Evolutionary conservation across 495 filamentous ascomycete genomes (phyloP).

Genomic region (Talaromyces adpressus): DNA sequence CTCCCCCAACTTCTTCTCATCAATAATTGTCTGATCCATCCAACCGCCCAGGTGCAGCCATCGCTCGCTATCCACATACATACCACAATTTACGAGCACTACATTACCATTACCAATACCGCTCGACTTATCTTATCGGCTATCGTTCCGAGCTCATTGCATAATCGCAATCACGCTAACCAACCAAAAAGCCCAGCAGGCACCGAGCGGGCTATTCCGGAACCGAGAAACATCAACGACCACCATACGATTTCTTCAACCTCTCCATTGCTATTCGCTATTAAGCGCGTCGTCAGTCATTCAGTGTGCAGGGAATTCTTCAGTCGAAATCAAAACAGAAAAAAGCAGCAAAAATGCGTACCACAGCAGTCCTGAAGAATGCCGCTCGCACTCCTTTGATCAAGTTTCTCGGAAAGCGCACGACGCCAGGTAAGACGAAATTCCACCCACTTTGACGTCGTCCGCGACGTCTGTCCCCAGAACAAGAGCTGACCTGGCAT

Average conservation of each 20-base stretch:
- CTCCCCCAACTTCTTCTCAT: conserved; percentile 11
- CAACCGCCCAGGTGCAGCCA: neutral
- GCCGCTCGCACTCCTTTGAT: conserved; percentile 76
- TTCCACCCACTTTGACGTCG: neutral
- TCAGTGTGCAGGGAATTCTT: neutral
- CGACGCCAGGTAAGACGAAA: conserved; percentile 61
- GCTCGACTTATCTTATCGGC: conserved; percentile 2
- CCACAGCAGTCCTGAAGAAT: conserved; percentile 59
- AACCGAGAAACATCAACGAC: neutral
- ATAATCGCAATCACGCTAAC: conserved; percentile 7
- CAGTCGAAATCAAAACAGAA: neutral
- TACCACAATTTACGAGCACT: neutral
- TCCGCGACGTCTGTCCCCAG: neutral
- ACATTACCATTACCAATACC: neutral
- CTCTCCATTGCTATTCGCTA: neutral
- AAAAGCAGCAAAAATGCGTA: conserved; percentile 46
- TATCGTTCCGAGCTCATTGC: neutral
- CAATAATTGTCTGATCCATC: neutral
- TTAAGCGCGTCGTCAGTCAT: neutral
- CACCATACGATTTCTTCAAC: neutral
- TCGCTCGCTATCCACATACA: conserved; percentile 5
- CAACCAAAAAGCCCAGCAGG: neutral
- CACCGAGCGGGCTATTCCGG: conserved; percentile 7
- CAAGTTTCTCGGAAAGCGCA: conserved; percentile 84
- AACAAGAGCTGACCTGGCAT: neutral